phyloP scores from a whole-genome alignment of 139 green algal species.

The Nannochloris sp. region DNA sequence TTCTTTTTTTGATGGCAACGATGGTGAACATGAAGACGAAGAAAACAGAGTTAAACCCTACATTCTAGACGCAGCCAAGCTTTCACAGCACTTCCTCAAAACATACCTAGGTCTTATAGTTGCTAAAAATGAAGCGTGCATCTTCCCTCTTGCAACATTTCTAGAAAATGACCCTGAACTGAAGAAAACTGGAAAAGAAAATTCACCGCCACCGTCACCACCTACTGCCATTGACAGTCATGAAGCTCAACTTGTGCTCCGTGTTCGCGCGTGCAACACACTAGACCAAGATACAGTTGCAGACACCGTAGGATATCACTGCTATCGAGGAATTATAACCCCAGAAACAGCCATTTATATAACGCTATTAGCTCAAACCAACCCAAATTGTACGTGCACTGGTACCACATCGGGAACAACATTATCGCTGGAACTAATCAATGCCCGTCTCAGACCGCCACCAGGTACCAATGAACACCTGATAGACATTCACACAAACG shows the following conservation, averaged over 20 bases:
- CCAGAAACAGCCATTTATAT: constrained; percentile 35
- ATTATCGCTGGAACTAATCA: not conserved
- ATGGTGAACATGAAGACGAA: no score
- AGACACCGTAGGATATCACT: constrained; percentile 50
- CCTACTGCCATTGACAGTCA: no score
- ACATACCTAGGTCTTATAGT: constrained; percentile 25
- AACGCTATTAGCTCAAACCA: not conserved
- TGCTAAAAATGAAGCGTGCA: constrained; percentile 24
- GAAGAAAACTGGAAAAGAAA: not conserved
- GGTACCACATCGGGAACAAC: no score
- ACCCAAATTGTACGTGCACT: no score
- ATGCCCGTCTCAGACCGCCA: not conserved
- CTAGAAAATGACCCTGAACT: not conserved
- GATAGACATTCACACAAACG: constrained; percentile 35
- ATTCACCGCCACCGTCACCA: no score
- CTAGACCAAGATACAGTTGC: constrained; percentile 29
- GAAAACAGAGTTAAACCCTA: no score
- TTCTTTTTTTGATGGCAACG: constrained; percentile 5
- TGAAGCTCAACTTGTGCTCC: constrained; percentile 25
- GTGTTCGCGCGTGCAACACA: constrained; percentile 30
- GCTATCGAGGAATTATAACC: constrained; percentile 45
- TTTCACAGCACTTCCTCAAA: constrained; percentile 15
- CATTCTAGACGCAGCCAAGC: constrained; percentile 21
- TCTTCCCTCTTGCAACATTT: constrained; percentile 3
- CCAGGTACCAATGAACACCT: constrained; percentile 1